Conservation (phyloP, 257 asterid genomes). For the Solanum acaule region DNA sequence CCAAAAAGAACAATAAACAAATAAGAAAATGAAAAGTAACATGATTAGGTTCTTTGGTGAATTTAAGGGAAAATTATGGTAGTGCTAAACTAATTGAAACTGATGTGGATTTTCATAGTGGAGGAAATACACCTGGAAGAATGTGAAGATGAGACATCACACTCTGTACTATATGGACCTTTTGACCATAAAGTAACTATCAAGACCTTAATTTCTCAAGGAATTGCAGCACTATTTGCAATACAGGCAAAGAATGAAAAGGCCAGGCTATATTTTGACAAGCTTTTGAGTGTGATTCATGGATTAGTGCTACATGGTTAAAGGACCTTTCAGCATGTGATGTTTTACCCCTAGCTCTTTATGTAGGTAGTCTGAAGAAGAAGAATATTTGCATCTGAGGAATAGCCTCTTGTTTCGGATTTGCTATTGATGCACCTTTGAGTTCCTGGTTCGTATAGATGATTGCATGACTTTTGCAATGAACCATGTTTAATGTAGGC, state of each 20-base stretch:
- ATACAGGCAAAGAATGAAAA: neutral
- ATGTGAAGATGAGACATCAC: neutral
- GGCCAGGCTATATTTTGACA: neutral
- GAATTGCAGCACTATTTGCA: neutral
- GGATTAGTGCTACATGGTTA: neutral
- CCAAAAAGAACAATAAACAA: neutral
- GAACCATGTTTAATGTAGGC: neutral
- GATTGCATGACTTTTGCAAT: neutral
- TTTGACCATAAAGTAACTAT: neutral
- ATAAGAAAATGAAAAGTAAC: neutral
- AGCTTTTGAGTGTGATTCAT: neutral
- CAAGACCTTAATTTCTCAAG: neutral
- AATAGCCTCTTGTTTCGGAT: neutral
- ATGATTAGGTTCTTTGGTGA: neutral
- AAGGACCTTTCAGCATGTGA: neutral
- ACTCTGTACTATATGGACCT: neutral
- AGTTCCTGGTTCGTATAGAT: neutral
- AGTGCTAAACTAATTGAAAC: neutral
- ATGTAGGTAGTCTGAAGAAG: neutral
- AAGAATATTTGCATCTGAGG: neutral
- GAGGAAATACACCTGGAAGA: neutral
- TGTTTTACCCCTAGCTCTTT: neutral
- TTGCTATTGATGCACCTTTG: neutral
- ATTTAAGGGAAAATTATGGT: neutral
- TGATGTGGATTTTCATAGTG: neutral